Base-by-base conservation (phyloP, 768 basidiomycete species). In the Leccinum olivaceopallidum region DNA sequence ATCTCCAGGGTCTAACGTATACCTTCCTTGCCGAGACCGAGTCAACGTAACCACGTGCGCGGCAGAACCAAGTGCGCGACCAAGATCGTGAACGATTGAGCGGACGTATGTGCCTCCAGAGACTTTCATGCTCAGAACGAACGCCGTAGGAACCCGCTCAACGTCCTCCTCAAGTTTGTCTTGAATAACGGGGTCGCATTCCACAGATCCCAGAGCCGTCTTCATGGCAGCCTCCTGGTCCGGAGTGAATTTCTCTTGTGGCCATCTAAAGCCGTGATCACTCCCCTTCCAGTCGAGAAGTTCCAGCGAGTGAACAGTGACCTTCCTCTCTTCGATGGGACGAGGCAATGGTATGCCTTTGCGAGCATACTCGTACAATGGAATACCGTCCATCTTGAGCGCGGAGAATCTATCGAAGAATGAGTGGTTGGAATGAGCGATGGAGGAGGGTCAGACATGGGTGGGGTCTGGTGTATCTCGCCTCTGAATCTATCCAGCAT, bases 31-130 rank as follows among this genome's bases (percentile, higher is more conserved):
- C 42, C 92, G 83, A n/a, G 89, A 87, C 37, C 97, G 85, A 14
- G 86, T 90, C 60, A 98, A 81, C 8, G 89, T 92, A 49, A 96
- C 95, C 44, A 99, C 95, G 72, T 97, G 94, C 0, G 94, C 97
- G 5, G 92, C 92, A 26, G 90, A 92, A 2, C 88, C 92, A 20
- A 99, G 71, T 2, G 87, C 83, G 63, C 85, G 86, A 16, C 90
- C 94, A 8, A 99, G 81, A 72, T 99, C 97, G 72, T 98, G 94
- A 48, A 95, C 89, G 65, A 99, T 89, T 1, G 91, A 95, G 54
- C 97, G 89, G 57, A 99, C 95, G 69, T 99, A 99, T 14, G 97
- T 98, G 44, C 97, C 97, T 28, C 92, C 91, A 9, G 95, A 95
- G 6, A 98, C 97, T 63, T 81, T 89, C 95, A 99, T 96, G 58